A percentile compares a stretch with the other conserved stretches of the same genome.
Conservation (phyloP, 2,329 filamentous ascomycete genomes). For the Ambrosiella xylebori region DNA sequence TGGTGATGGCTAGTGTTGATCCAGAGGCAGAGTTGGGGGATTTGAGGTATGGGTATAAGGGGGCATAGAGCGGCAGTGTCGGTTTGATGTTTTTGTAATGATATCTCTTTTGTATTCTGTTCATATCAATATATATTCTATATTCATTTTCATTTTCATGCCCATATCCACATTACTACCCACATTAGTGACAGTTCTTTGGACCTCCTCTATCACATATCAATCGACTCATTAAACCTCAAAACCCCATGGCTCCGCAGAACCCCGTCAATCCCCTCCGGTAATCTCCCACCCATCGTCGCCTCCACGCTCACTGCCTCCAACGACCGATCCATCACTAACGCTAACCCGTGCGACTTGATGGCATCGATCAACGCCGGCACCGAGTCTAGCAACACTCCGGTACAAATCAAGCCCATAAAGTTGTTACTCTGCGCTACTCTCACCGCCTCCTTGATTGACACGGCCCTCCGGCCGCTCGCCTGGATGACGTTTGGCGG, state of each 20-base stretch:
- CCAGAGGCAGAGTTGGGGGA: slow-evolving; percentile 44
- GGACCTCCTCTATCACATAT: slow-evolving; percentile 29
- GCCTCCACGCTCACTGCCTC: slow-evolving; percentile 31
- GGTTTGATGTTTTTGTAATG: background rate
- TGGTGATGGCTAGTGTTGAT: slow-evolving; percentile 51
- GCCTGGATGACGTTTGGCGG: slow-evolving; percentile 25
- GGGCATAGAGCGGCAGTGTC: slow-evolving; percentile 28
- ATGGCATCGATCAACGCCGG: slow-evolving; percentile 83
- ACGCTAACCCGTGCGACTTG: slow-evolving; percentile 80
- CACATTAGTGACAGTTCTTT: background rate
- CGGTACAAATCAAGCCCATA: slow-evolving; percentile 90
- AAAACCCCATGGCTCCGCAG: slow-evolving; percentile 74
- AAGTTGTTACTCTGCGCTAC: slow-evolving; percentile 94
- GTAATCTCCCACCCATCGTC: slow-evolving; percentile 39
- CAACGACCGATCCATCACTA: slow-evolving; percentile 68
- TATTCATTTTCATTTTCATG: background rate
- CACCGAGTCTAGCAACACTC: slow-evolving; percentile 74
- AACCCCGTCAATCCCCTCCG: slow-evolving; percentile 73
- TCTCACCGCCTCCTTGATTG: slow-evolving; percentile 85
- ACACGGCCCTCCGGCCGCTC: slow-evolving; percentile 58
- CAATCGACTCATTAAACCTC: slow-evolving; percentile 84
- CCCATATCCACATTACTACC: background rate
- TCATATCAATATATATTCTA: background rate
- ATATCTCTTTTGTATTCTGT: background rate
- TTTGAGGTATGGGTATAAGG: slow-evolving; percentile 50